Evolutionary conservation across 2,329 filamentous ascomycete genomes (phyloP), one percentile per base, ranked within the genome.

Genomic region (Myriosclerotinia curreyana): DNA sequence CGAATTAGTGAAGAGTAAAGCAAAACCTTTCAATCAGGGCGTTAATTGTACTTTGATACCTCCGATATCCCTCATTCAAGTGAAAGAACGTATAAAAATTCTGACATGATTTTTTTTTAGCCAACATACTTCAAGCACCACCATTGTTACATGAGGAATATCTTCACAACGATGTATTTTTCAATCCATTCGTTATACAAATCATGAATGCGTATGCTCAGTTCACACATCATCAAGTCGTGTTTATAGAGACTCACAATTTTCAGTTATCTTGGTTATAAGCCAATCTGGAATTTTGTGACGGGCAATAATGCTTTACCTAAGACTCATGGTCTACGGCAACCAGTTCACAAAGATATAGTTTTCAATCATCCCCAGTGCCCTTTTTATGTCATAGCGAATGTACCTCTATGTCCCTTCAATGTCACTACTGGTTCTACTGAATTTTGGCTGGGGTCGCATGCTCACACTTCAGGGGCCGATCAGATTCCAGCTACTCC

Each of bases 311-410:
- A 77, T 59, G 64, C 64, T 22, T 49, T 62, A 22, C 53, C 46
- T 36, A 60, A 48, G 14, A 76, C 80, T 0, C 25, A 42, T 17
- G 75, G 80, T 60, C 51, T 53, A 31, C 75, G 80, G 25, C 83
- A 85, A 66, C 82, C 82, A 0, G 81, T 84, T 0, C 84, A 87
- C 72, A 79, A 81, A 0, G 84, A 87, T 66, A 82, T 82, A 8
- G 81, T 85, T 70, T 85, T 85, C 69, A 74, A 76, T 5, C 81
- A 85, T 65, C 84, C 82, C 0, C 67, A 73, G 1, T 79, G 82
- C 65, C 78, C 79, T 1, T 82, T 81, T 60, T 79, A 76, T 0
- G 75, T 78, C 42, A 79, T 79, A 22, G 70, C 80, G 52, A 82
- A 82, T 67, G 75, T 80, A 54, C 77, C 77, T 56, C 75, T 82